phyloP scores from a whole-genome alignment of 768 basidiomycete genomes.

The Leccinum olivaceopallidum region DNA sequence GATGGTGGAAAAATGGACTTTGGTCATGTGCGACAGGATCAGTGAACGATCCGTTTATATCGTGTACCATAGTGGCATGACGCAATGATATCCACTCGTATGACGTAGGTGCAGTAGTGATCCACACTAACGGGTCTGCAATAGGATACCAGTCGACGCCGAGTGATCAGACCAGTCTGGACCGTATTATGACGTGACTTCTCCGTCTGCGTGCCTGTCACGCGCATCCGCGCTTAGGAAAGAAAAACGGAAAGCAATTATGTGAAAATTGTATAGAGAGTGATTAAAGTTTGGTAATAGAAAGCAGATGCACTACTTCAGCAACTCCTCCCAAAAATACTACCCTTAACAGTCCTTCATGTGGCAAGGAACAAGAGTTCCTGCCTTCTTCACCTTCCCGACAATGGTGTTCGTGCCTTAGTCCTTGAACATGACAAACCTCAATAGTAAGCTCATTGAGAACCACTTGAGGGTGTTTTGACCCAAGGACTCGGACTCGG shows the following conservation, averaged over 20 bases:
- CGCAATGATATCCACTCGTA: not conserved
- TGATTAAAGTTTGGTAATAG: not conserved
- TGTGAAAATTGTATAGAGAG: slow-evolving; percentile 1
- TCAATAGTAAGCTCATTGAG: not conserved
- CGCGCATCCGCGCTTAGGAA: not conserved
- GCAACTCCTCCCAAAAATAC: not conserved
- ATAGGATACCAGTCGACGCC: not conserved
- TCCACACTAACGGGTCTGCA: not conserved
- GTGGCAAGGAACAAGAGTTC: not conserved
- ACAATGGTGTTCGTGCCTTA: not conserved
- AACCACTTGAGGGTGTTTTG: not conserved
- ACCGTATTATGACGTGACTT: too few species aligned
- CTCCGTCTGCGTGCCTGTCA: too few species aligned
- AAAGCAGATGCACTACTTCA: not conserved
- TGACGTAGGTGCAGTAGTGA: not conserved
- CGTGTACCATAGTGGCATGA: not conserved
- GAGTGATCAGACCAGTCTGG: too few species aligned
- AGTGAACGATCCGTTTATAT: not conserved
- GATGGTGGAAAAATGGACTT: slow-evolving; percentile 22
- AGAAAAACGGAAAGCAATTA: not conserved
- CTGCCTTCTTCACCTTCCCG: not conserved
- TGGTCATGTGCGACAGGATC: slow-evolving; percentile 8
- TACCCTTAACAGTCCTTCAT: not conserved
- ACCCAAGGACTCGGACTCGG: not conserved
- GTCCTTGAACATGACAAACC: not conserved